These are phyloP conservation scores for Trichomonas vaginalis DNA, from an alignment of 208 protist species.

Conservation along the genomic window DNA sequence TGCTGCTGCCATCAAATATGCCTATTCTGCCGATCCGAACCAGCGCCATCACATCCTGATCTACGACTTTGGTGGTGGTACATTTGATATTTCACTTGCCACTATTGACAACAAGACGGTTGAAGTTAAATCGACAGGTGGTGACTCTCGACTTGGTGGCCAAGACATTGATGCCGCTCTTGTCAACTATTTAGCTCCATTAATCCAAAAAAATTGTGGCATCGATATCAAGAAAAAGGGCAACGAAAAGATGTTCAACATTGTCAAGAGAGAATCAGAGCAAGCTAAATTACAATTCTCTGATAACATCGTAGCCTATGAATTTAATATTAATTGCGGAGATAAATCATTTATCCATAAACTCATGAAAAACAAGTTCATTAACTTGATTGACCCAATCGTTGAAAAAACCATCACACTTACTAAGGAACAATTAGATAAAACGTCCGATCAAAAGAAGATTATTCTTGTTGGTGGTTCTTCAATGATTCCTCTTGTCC, in stretches of 20 bases:
- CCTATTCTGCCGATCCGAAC: constrained; percentile 61
- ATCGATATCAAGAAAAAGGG: constrained; percentile 46
- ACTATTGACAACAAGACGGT: constrained; percentile 86
- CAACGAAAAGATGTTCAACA: background rate
- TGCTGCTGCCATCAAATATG: constrained; percentile 86
- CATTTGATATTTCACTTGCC: constrained; percentile 78
- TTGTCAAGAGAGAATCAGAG: background rate
- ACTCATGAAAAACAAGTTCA: background rate
- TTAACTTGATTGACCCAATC: background rate
- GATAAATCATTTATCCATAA: background rate
- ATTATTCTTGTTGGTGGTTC: constrained; percentile 84
- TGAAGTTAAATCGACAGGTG: constrained; percentile 68
- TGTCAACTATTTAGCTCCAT: constrained; percentile 58
- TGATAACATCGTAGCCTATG: background rate
- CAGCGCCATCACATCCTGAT: constrained; percentile 67
- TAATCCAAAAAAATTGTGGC: constrained; percentile 59
- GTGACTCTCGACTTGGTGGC: constrained; percentile 82
- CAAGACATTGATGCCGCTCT: constrained; percentile 81
- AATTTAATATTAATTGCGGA: background rate
- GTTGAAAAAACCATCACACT: constrained; percentile 67
- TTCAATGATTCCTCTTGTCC: constrained; percentile 67
- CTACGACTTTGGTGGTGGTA: constrained; percentile 67
- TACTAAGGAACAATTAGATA: constrained; percentile 66
- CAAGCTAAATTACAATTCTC: background rate
- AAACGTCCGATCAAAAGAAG: constrained; percentile 76